A percentile compares a stretch with the other conserved stretches of the same genome.
Evolutionary conservation across 2,329 filamentous ascomycete species (phyloP).

Genomic region (Lachnellula cervina): DNA sequence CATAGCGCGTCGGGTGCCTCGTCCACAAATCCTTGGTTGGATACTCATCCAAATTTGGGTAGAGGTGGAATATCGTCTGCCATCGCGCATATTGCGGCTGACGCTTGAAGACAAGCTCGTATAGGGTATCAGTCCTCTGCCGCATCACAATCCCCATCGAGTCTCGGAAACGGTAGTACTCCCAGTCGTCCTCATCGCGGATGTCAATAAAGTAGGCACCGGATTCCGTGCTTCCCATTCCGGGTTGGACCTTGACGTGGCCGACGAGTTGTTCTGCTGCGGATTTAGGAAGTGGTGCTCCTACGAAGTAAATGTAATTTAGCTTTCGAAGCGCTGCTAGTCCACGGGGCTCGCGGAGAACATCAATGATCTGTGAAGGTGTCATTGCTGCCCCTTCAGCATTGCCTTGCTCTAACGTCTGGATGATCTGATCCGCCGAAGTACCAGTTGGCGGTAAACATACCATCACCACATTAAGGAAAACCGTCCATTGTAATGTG

Average conservation of each 20-base stretch:
- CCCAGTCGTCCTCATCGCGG: background rate
- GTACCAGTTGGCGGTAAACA: background rate
- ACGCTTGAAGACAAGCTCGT: background rate
- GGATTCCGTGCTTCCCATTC: slow-evolving; percentile 1
- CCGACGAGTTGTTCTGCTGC: background rate
- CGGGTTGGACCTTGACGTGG: background rate
- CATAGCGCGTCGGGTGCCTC: background rate
- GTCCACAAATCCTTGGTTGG: background rate
- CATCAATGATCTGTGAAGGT: background rate
- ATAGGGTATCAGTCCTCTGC: background rate
- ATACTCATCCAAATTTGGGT: background rate
- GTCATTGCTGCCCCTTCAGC: background rate
- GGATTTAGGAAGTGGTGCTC: background rate
- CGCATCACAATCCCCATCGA: background rate
- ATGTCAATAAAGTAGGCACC: background rate
- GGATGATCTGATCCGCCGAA: background rate
- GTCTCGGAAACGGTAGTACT: slow-evolving; percentile 2
- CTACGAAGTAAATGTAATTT: background rate
- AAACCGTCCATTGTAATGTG: background rate
- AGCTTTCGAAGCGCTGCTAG: background rate
- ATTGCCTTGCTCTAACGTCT: background rate
- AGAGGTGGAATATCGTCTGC: background rate
- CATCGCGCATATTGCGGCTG: background rate
- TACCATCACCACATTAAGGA: background rate
- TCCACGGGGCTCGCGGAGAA: background rate